Conservation (phyloP, 768 basidiomycete species). For the Plicaturopsis crispa region DNA sequence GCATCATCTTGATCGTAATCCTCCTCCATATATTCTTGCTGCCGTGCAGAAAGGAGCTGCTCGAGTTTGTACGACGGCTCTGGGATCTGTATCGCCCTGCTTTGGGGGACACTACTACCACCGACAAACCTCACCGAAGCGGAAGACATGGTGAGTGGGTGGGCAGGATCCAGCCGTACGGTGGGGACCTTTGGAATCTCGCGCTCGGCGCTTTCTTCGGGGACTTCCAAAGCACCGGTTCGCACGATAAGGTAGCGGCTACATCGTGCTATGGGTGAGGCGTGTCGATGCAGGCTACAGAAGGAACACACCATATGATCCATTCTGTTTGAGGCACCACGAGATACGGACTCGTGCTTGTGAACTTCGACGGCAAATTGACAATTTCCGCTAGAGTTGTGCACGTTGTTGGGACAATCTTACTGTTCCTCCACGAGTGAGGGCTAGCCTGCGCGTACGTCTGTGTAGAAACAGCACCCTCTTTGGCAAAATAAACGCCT, state of each 20-base stretch:
- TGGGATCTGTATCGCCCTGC: conserved; percentile 41
- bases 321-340: conserved; percentile 60
- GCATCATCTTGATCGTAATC: conserved; percentile 44
- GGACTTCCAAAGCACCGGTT: conserved; percentile 3
- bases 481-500: conserved; percentile 68
- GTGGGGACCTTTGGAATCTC: conserved; percentile 21
- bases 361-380: conserved; percentile 50
- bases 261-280: no score
- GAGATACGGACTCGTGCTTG: conserved; percentile 42
- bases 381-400: conserved; percentile 61
- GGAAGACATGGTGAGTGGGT: conserved; percentile 30
- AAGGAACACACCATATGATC: conserved; percentile 52
- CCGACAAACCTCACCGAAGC: no score
- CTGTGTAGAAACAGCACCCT: conserved; percentile 40
- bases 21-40: conserved; percentile 32
- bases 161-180: conserved; percentile 41
- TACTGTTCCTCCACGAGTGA: conserved; percentile 45
- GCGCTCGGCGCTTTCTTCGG: conserved; percentile 10
- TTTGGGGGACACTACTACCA: neutral
- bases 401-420: conserved; percentile 36
- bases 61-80: conserved; percentile 49
- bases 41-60: conserved; percentile 33
- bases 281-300: neutral
- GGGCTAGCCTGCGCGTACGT: conserved; percentile 28
- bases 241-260: conserved; percentile 61